Conservation (phyloP, 306 rosid species). For the Glycine soja region DNA sequence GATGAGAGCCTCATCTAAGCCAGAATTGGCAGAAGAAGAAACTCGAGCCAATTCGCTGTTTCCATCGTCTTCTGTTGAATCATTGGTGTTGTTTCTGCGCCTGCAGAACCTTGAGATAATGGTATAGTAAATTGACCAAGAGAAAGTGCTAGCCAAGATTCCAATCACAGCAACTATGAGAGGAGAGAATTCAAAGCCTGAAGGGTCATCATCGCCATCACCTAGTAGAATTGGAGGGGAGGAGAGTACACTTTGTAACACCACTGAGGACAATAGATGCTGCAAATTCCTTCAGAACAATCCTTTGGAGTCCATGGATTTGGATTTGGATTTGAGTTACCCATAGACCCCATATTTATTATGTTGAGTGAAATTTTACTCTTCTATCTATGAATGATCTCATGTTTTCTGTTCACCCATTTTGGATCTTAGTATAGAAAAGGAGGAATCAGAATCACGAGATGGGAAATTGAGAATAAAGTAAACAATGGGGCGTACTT, state of each 20-base stretch:
- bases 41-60: constrained; percentile 41
- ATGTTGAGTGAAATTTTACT: neutral
- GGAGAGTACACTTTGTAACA: constrained; percentile 75
- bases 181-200: constrained; percentile 67
- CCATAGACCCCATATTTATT: constrained; percentile 48
- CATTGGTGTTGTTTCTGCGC: constrained; percentile 31
- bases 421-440: neutral
- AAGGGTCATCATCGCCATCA: neutral
- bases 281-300: constrained; percentile 76
- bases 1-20: constrained; percentile 67
- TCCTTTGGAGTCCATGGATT: constrained; percentile 57
- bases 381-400: neutral
- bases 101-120: constrained; percentile 67
- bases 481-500: constrained; percentile 46
- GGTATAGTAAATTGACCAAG: constrained; percentile 67
- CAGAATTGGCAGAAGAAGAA: constrained; percentile 40
- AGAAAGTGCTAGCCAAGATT: constrained; percentile 70
- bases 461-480: neutral
- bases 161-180: constrained; percentile 78
- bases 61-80: neutral
- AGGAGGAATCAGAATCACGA: neutral
- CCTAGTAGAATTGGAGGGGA: constrained; percentile 62
- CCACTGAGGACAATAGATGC: constrained; percentile 84
- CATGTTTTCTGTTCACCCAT: neutral
- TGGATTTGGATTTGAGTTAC: constrained; percentile 52